Base-by-base conservation (phyloP, 2,329 filamentous ascomycete genomes). In the Botryosphaeria dothidea region DNA sequence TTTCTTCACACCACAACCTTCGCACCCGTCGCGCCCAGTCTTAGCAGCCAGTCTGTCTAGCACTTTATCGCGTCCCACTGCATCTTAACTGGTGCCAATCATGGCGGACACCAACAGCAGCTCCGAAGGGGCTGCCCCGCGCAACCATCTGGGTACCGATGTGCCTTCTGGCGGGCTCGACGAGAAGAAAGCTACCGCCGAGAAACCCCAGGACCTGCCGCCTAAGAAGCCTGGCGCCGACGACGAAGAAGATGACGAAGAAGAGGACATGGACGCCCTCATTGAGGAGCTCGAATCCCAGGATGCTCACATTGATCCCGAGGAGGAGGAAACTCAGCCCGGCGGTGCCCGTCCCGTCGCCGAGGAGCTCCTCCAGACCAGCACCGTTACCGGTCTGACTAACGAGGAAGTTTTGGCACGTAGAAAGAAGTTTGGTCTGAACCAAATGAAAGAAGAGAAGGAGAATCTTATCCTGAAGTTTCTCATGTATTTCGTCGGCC, bases 391-490 rank as follows among this genome's bases (percentile, higher is more conserved):
- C 65, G 90, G 90, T 84, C 82, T 92, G 65, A 81, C 81, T 66
- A 75, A 77, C 65, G 69, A 75, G 66, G 87, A 90, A 67, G 85
- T 90, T 63, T 88, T 91, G 73, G 72, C 73, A 60, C 86, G 90
- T 71, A 83, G 90, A 70, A 90, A 86, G 81, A 84, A 84, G 72
- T 92, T 89, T 77, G 92, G 92, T 77, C 83, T 91, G 75, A 96
- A 97, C 78, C 88, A 92, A 78, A 92, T 96, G 91, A 93, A 91
- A 80, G 92, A 96, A 81, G 91, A 94, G 82, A 93, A 92, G 81
- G 90, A 93, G 80, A 96, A 93, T 74, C 74, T 93, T 66, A 79
- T 93, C 67, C 84, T 95, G 73, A 95, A 96, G 83, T 96, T 96
- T 79, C 73, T 88, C 23, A 84, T 85, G 72, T 95, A 91, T 82